Evolutionary conservation across 345 rosid species (phyloP), one percentile per base, ranked within the genome.

Genomic region (Acer negundo): DNA sequence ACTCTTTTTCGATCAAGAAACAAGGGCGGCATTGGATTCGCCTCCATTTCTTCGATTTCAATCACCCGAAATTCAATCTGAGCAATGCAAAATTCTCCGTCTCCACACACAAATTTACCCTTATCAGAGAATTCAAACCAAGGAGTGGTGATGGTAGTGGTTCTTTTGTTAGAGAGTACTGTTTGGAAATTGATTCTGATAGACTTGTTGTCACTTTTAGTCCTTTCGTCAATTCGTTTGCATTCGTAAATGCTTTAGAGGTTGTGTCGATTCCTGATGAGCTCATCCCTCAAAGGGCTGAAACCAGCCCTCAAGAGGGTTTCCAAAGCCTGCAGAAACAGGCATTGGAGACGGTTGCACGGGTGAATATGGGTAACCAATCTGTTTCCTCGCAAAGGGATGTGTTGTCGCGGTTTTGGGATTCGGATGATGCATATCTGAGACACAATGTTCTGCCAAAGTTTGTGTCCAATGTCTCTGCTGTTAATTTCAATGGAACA

Each of bases 331-430:
- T 95, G 53, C 46, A 65, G 77, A 72, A 16, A 24, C 83, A 74
- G 42, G 97, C 90, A 1, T 77, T 93, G 70, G 98, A 93, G 91
- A 92, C 93, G 0, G 90, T 90, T 70, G 81, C 84, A 17, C 83
- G 99, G 79, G 91, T 95, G n/a, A 91, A 95, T 78, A 95, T 95
- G 99, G 98, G 99, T 20, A 91, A 92, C 53, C 0, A 74, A 6
- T 75, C 75, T 1, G 98, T 95, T 64, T 17, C 22, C 70, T 89
- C 87, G 2, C 84, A 67, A 55, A 79, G 86, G 17, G 99, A 95
- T 75, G 67, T 85, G 35, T 77, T 92, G 70, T 92, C 98, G 96
- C 82, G 99, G 24, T 82, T 56, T 71, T 95, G 99, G 99, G 90
- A 76, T 65, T 75, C 93, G 3, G 99, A 93, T 86, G 81, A 70